These are phyloP conservation scores for Dictyostelium purpureum DNA, from an alignment of 78 protist genomes.

Conservation along the genomic window DNA sequence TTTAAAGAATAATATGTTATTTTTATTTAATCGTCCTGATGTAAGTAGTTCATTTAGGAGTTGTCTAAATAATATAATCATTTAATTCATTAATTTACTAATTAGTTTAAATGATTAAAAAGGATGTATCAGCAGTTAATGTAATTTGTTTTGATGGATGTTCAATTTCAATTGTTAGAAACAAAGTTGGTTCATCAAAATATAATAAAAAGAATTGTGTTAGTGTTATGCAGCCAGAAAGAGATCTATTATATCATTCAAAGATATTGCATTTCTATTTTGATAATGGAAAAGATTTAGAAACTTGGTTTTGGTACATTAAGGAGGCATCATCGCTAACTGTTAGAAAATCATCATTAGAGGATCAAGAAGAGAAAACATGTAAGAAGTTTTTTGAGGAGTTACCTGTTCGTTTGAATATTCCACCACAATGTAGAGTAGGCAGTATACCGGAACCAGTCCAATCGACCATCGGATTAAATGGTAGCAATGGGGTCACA, in stretches of 20 bases:
- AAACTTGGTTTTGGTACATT: slow-evolving; percentile 67
- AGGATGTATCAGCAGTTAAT: slow-evolving; percentile 53
- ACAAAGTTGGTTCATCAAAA: slow-evolving; percentile 59
- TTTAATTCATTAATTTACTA: neutral
- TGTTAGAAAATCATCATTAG: slow-evolving; percentile 8
- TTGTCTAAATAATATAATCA: neutral
- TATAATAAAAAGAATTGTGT: slow-evolving; percentile 64
- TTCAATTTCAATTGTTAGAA: slow-evolving; percentile 33
- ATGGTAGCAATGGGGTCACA: neutral
- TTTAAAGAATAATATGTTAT: slow-evolving; percentile 45
- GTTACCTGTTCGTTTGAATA: slow-evolving; percentile 9
- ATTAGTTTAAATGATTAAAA: neutral
- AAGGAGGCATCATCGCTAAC: slow-evolving; percentile 44
- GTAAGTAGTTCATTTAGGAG: too few species aligned
- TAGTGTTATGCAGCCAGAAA: slow-evolving; percentile 11
- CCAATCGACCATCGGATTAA: too few species aligned
- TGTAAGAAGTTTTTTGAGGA: slow-evolving; percentile 38
- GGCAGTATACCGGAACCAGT: slow-evolving; percentile 7
- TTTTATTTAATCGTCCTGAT: slow-evolving; percentile 25
- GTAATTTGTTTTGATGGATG: slow-evolving; percentile 68
- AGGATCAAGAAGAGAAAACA: slow-evolving; percentile 5
- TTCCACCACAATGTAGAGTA: neutral
- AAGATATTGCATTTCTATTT: slow-evolving; percentile 59
- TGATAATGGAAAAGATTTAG: slow-evolving; percentile 59
- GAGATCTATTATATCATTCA: slow-evolving; percentile 44